Base-by-base conservation (phyloP, 805 yeast species). In the Saturnispora diversa region DNA sequence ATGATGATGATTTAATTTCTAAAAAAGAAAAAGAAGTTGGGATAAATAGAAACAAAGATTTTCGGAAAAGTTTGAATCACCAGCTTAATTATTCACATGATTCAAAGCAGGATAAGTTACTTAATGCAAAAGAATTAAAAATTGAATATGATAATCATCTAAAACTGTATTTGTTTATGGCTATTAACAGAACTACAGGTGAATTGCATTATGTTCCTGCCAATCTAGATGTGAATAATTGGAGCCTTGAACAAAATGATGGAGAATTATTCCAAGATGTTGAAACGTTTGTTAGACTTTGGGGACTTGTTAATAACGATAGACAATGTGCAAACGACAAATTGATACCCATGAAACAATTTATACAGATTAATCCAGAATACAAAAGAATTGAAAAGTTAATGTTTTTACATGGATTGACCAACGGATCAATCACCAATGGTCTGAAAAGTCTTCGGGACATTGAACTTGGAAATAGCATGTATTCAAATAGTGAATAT, bases 201-300 rank as follows among this genome's bases (percentile, higher is more conserved):
- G 65, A 61, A 26, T 43, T 62, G 13, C 53, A 46, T 42, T 38
- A 58, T 43, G 44, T 52, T 24, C 59, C 64, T 11, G 64, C 63
- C 6, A 62, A 62, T 35, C 39, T 60, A 38, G 65, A 59, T 44
- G 44, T 44, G 22, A 56, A 56, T 37, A 52, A 56, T 37, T 59
- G 64, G 64, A 56, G 62, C 40, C 45, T 55, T 11, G 61, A 58
- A 37, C 60, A 58, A 34, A 56, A 55, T 37, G 52, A 59, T 41
- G 64, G 64, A 11, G 56, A 55, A 22, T 36, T 59, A 20, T 58
- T 59, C 42, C 51, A 49, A 27, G 62, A 59, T 42, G 44, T 53
- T 37, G 52, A 50, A 27, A 47, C 62, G 1, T 54, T 58, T 26
- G 28, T 38, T 27, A 43, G 41, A 15, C 41, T 59, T 2, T 58